Evolutionary conservation across 2,329 filamentous ascomycete genomes (phyloP), one percentile per base, ranked within the genome.

Genomic region (Exophiala sp.): DNA sequence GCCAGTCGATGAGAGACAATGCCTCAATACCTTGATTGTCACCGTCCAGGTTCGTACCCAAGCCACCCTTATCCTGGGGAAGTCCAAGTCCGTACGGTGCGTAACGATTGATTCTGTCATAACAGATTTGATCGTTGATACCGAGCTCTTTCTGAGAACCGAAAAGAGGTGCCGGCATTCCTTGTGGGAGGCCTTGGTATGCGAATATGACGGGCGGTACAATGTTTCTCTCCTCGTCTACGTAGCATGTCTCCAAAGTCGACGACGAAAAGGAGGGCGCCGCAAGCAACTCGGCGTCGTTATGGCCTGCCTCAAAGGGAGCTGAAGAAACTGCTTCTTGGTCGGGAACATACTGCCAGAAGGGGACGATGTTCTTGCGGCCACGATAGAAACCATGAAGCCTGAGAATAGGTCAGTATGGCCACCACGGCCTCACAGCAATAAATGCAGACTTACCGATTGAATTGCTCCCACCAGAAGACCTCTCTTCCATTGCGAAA

Each of bases 61-160:
- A 55, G 21, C 62, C 63, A 21, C 52, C 59, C 46, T 64, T 60
- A 18, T 63, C 62, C 16, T 57, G 44, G 3, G 45, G 21, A n/a
- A 48, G 13, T 23, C 60, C 62, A 37, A 64, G 63, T 2, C 68
- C 68, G 48, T 78, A 78, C 2, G 74, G 76, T 10, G 84, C 82
- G 32, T 88, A 79, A 46, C 86, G 80, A 4, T 83, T 81, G 60
- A 85, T 77, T 30, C 83, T 72, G 64, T 86, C 83, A 60, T 81
- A 84, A 66, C 82, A 86, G 13, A 85, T 61, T 52, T 82, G 77
- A 13, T 72, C 72, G 47, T 86, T 79, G 39, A 87, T 72, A 11
- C 74, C 77, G 43, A 86, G 67, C 3, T 76, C 69, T 21, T 77
- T 71, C 61, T 81, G 82, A 57, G 80, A 80, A 18, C 85, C 85